Conservation (phyloP, 1,284 basidiomycete species). For the Sanghuangporus sanghuang region DNA sequence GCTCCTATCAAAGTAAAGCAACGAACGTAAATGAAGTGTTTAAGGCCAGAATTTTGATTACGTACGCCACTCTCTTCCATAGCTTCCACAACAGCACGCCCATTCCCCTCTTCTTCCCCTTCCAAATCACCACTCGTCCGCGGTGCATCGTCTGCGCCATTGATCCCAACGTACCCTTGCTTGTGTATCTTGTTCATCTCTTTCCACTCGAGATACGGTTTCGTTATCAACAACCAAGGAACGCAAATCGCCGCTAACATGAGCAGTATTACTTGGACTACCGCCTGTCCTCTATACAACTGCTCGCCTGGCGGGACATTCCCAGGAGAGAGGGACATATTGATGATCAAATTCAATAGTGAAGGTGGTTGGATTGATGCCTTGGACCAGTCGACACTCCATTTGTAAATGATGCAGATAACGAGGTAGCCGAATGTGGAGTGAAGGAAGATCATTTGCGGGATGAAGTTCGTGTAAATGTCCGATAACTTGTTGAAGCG, state of each 20-base stretch:
- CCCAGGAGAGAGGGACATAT: conserved; percentile 90
- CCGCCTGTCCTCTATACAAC: conserved; percentile 86
- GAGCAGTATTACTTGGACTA: conserved; percentile 79
- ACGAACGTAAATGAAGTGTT: conserved; percentile 11
- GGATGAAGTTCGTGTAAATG: conserved; percentile 93
- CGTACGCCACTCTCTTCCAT: conserved; percentile 64
- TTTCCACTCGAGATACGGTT: conserved; percentile 93
- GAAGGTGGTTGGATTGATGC: conserved; percentile 76
- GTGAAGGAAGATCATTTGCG: conserved; percentile 96
- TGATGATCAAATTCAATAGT: conserved; percentile 92
- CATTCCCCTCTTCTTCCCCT: conserved; percentile 85
- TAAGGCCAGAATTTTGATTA: conserved; percentile 16
- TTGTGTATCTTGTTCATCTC: conserved; percentile 83
- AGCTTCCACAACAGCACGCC: conserved; percentile 65
- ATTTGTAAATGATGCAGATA: conserved; percentile 95
- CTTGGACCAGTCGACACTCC: conserved; percentile 88
- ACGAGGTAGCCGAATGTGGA: conserved; percentile 97
- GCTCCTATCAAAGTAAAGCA: conserved; percentile 39
- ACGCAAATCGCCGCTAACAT: conserved; percentile 85
- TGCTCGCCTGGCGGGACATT: conserved; percentile 64
- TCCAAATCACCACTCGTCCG: conserved; percentile 47
- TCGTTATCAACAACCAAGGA: conserved; percentile 90
- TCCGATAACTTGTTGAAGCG: conserved; percentile 85
- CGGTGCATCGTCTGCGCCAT: conserved; percentile 42
- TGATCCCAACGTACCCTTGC: conserved; percentile 79